Evolutionary conservation across 108 stramenopile genomes (phyloP), one percentile per base, ranked within the genome.

Genomic region (Nitzschia sp.): DNA sequence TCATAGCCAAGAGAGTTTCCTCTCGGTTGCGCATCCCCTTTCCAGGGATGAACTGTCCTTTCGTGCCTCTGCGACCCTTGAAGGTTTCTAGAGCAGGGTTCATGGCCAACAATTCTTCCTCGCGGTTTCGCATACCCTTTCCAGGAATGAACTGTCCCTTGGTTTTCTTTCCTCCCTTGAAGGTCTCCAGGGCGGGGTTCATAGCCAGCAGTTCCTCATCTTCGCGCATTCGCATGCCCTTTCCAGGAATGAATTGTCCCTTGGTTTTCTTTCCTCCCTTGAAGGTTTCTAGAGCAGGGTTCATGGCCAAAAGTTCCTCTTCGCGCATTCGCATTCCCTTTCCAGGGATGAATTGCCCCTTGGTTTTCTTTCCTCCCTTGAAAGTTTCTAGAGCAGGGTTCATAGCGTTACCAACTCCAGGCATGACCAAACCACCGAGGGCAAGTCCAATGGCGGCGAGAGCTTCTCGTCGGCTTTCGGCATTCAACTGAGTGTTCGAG

Each of bases 311-410:
- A 28, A 71, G 26, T 44, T 77, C 69, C 21, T 53, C 77, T 46
- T 75, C 63, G 1, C 38, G 33, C 27, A 34, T 31, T 21, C 76
- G 78, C 23, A 83, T n/a, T 62, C 82, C 82, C 34, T 83, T 83
- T 34, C 82, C 82, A 6, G 82, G 82, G 17, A 68, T 66, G 58
- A 79, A 83, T 19, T 69, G 27, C 19, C 71, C 72, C 26, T 79
- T 75, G 27, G 59, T 50, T 3, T 25, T 22, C 31, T 71, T 73
- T 21, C 72, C 41, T 22, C 64, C 77, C 70, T 78, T 82, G 52
- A 75, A 78, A 26, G 73, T 75, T 44, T 68, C 34, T 6, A 80
- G 44, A 17, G 83, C 83, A 70, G 83, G 83, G 31, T 84, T 84
- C n/a, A 35, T 27, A 28, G 61, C 68, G 23, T 56, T 47, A 44